These are phyloP conservation scores for Isatis lusitanica DNA, from an alignment of 441 rosid genomes.

Conservation along the genomic window DNA sequence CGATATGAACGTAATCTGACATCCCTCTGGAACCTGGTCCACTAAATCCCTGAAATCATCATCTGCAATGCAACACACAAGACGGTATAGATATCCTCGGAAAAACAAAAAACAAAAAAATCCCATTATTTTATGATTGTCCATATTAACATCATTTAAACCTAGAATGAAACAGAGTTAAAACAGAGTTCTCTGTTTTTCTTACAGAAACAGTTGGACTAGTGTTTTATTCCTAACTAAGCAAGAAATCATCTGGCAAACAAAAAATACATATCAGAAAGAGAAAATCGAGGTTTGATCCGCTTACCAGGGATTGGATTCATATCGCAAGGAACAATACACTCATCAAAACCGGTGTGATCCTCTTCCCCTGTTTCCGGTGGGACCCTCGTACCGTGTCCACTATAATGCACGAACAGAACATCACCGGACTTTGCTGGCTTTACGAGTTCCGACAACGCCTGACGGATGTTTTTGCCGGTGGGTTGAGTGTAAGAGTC, in stretches of 20 bases:
- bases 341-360: slow-evolving; percentile 83
- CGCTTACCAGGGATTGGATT: slow-evolving; percentile 68
- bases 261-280: too few relatives aligned
- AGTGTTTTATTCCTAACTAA: too few relatives aligned
- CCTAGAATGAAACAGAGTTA: too few relatives aligned
- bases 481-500: slow-evolving; percentile 60
- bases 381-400: slow-evolving; percentile 81
- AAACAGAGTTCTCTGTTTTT: too few relatives aligned
- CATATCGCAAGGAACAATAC: slow-evolving; percentile 84
- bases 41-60: slow-evolving; percentile 90
- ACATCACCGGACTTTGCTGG: slow-evolving; percentile 57
- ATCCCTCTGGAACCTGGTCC: slow-evolving; percentile 66
- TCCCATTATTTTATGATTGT: not conserved
- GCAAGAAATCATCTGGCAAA: too few relatives aligned
- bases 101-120: too few relatives aligned
- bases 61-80: slow-evolving; percentile 44
- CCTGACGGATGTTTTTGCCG: slow-evolving; percentile 65
- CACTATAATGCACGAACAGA: slow-evolving; percentile 77
- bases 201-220: too few relatives aligned
- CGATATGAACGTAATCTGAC: slow-evolving; percentile 68
- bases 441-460: slow-evolving; percentile 46
- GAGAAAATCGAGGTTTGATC: not conserved
- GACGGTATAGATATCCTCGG: not conserved
- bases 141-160: not conserved
- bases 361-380: slow-evolving; percentile 84